Evolutionary conservation across 176 grass and related monocot genomes (phyloP).

Genomic region (Guadua angustifolia): DNA sequence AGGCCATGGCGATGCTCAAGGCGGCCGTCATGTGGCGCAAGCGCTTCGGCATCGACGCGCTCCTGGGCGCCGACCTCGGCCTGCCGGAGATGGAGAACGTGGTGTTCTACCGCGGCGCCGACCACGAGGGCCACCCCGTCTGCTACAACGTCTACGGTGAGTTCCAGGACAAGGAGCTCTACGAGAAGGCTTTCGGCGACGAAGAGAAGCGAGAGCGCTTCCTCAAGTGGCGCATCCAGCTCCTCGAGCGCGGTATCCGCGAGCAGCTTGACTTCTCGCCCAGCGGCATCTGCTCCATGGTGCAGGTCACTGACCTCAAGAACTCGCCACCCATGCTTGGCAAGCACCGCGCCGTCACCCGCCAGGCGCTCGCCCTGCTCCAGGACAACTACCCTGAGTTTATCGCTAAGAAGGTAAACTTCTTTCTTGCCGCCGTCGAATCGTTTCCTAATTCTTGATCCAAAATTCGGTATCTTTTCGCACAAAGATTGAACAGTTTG

Average conservation of each 20-base stretch:
- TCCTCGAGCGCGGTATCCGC: constrained; percentile 72
- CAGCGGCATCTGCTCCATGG: constrained; percentile 73
- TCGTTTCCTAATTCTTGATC: neutral
- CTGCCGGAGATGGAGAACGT: constrained; percentile 47
- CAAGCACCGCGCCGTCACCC: constrained; percentile 83
- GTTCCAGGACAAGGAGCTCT: constrained; percentile 88
- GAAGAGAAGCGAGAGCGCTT: constrained; percentile 67
- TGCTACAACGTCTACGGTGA: constrained; percentile 87
- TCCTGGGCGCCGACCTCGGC: constrained; percentile 46
- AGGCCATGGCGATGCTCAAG: constrained; percentile 77
- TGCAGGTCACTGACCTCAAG: constrained; percentile 96
- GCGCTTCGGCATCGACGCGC: constrained; percentile 62
- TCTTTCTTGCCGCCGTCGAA: neutral
- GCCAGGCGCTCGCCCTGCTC: constrained; percentile 70
- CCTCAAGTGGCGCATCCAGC: constrained; percentile 77
- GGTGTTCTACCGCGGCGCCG: constrained; percentile 63
- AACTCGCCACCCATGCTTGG: constrained; percentile 88
- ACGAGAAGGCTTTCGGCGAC: constrained; percentile 69
- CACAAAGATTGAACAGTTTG: neutral
- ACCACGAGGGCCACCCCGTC: constrained; percentile 79
- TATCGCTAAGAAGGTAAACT: constrained; percentile 82
- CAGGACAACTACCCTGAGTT: constrained; percentile 99
- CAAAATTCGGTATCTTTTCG: neutral
- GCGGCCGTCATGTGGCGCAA: constrained; percentile 78
- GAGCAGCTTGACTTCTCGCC: constrained; percentile 69